These are phyloP conservation scores for Pichia sp. DNA, from an alignment of 1,139 yeast genomes.

Conservation along the genomic window DNA sequence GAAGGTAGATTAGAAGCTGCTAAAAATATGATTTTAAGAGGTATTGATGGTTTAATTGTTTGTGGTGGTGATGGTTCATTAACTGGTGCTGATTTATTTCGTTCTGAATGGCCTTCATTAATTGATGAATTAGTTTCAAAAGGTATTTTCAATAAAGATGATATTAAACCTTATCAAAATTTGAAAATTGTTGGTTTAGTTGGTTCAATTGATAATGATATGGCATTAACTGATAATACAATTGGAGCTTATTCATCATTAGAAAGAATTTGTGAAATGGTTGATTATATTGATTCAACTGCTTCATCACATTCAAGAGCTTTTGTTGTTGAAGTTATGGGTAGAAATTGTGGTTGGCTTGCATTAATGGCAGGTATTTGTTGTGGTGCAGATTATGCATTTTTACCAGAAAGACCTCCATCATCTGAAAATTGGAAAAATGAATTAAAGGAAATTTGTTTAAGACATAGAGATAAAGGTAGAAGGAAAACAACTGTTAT, in stretches of 20 bases:
- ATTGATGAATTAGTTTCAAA: slow-evolving; percentile 57
- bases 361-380: slow-evolving; percentile 95
- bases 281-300: slow-evolving; percentile 94
- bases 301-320: slow-evolving; percentile 97
- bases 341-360: slow-evolving; percentile 98
- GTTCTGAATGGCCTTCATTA: slow-evolving; percentile 90
- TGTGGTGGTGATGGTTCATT: slow-evolving; percentile 99
- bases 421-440: slow-evolving; percentile 62
- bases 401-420: slow-evolving; percentile 88
- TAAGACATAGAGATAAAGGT: slow-evolving; percentile 77
- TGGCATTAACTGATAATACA: slow-evolving; percentile 94
- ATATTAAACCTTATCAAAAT: slow-evolving; percentile 54
- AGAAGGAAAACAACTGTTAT: slow-evolving; percentile 91
- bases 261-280: slow-evolving; percentile 87
- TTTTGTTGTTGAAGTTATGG: slow-evolving; percentile 97
- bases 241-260: slow-evolving; percentile 94
- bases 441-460: slow-evolving; percentile 62
- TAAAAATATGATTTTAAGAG: slow-evolving; percentile 73
- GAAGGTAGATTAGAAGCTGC: slow-evolving; percentile 79
- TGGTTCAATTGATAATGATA: slow-evolving; percentile 95
- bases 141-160: slow-evolving; percentile 48
- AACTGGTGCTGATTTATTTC: slow-evolving; percentile 93
- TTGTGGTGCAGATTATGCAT: slow-evolving; percentile 88
- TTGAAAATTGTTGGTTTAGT: slow-evolving; percentile 91
- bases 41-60: slow-evolving; percentile 93